Evolutionary conservation across 2,329 filamentous ascomycete genomes (phyloP), one percentile per base, ranked within the genome.

Genomic region (Ceratocystis variospora): DNA sequence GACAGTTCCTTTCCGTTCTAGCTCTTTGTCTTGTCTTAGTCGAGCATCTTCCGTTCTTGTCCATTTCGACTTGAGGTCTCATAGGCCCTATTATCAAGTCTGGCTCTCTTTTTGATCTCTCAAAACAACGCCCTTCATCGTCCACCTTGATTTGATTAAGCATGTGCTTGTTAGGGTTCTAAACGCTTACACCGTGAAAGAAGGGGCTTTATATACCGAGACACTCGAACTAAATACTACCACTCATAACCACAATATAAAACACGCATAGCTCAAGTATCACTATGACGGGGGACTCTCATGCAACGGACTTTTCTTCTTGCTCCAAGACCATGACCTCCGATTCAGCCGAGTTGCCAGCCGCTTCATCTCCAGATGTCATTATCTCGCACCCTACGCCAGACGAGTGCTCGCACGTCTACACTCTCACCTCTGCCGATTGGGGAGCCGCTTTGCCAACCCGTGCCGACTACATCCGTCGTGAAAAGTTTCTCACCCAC

Each of bases 401-500:
- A 1, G 74, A 76, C 6, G 86, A 89, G 72, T 80, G 79, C 68
- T 69, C 72, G 22, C 75, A 74, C 62, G 83, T 80, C 64, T 88
- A 83, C 82, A 76, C 75, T 5, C 75, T 79, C 59, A 86, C 82
- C 48, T 79, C 82, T 64, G 71, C 75, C 25, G 78, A 78, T 70
- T 89, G 87, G 86, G 83, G 82, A 10, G 77, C 77, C 50, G 78
- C 83, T 1, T 77, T 89, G 2, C 66, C 66, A 12, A 75, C 77
- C 3, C 71, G 80, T 4, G 71, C 80, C 0, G 77, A 79, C 46
- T 89, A 88, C 71, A 74, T 88, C 48, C 73, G 78, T 55, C 81
- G 87, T 57, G 86, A 87, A 72, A 73, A 74, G 17, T 80, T 81
- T 72, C 78, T 88, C 8, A 78, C 79, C 8, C 81, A 79, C 1